phyloP scores from a whole-genome alignment of 306 rosid species.

The Pachyrhizus erosus region DNA sequence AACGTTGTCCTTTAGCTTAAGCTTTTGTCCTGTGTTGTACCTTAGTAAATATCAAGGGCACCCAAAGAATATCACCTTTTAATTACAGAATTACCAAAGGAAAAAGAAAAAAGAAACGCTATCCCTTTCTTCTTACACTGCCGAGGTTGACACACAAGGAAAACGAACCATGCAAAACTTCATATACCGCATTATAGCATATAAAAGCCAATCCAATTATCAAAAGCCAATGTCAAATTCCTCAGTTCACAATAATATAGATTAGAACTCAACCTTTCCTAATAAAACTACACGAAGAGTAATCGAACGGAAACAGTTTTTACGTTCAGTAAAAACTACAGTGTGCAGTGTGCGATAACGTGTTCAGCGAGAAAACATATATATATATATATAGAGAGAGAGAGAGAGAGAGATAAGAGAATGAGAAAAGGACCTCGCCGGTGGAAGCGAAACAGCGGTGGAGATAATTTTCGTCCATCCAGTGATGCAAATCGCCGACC shows the following conservation, averaged over 20 bases:
- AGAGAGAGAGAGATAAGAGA: no score
- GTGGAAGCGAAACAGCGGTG: slow-evolving; percentile 82
- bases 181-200: background rate
- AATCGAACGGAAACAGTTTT: background rate
- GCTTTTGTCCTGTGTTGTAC: no score
- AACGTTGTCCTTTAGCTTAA: background rate
- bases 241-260: background rate
- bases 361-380: background rate
- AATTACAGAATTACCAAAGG: slow-evolving; percentile 4
- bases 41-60: no score
- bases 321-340: slow-evolving; percentile 12
- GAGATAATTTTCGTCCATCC: slow-evolving; percentile 96
- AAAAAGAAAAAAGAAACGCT: background rate
- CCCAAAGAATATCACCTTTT: background rate
- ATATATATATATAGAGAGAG: background rate
- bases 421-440: slow-evolving; percentile 57
- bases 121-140: background rate
- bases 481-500: slow-evolving; percentile 92
- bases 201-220: background rate
- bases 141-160: slow-evolving; percentile 8
- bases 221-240: background rate
- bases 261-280: background rate
- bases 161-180: slow-evolving; percentile 24
- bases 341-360: background rate
- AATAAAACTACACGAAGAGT: background rate